phyloP scores from a whole-genome alignment of 805 yeast species.

The Kazachstania psychrophila region DNA sequence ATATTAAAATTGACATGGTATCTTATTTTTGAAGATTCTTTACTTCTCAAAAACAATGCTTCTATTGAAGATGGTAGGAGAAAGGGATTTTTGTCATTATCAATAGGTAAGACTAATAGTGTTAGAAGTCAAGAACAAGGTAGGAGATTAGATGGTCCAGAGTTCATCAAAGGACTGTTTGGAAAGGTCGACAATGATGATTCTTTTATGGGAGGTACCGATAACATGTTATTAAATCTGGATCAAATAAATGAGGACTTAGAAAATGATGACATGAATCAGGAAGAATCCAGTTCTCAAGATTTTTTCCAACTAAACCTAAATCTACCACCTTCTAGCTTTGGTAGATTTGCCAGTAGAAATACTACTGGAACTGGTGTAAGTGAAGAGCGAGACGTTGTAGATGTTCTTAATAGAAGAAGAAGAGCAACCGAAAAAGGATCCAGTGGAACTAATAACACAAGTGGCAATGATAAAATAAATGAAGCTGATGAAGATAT shows the following conservation, averaged over 20 bases:
- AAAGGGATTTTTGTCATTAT: constrained; percentile 9
- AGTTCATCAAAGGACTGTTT: background rate
- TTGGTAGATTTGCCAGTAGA: constrained; percentile 19
- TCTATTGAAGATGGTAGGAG: constrained; percentile 12
- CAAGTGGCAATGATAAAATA: background rate
- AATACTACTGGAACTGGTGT: constrained; percentile 11
- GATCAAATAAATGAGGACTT: constrained; percentile 27
- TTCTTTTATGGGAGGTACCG: background rate
- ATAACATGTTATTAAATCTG: constrained; percentile 16
- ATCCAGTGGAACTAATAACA: too few relatives aligned
- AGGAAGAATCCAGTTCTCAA: constrained; percentile 3
- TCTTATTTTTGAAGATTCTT: constrained; percentile 1
- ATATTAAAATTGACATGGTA: too few relatives aligned
- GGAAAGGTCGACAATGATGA: background rate
- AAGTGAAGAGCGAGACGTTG: constrained; percentile 8
- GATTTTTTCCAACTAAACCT: constrained; percentile 17
- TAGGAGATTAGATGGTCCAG: constrained; percentile 11
- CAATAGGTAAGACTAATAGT: constrained; percentile 20
- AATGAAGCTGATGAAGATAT: constrained; percentile 1
- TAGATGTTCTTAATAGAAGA: constrained; percentile 15
- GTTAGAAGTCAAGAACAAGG: constrained; percentile 23
- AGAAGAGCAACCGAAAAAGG: constrained; percentile 4
- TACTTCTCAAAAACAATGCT: too few relatives aligned
- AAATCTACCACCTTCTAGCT: constrained; percentile 27
- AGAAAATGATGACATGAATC: constrained; percentile 9